Base-by-base conservation (phyloP, 2,329 filamentous ascomycete species). In the Fusarium algeriense region DNA sequence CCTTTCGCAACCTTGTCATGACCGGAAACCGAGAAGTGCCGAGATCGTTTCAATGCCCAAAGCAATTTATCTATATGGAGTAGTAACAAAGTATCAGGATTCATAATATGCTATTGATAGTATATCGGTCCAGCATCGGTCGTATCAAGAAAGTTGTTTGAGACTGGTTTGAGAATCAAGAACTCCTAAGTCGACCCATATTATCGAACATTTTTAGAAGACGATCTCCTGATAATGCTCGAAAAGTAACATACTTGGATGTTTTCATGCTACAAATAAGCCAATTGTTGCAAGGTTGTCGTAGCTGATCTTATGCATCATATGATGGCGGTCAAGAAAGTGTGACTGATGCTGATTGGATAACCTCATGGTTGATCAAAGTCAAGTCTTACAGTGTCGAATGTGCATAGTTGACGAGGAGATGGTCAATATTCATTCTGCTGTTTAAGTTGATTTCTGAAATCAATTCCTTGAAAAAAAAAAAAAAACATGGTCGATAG, bases 261-360 rank as follows among this genome's bases (percentile, higher is more conserved):
- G 9, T 7, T 17, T 14, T 35, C 17, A 48, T 56, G 23, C 30
- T 23, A 34, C 6, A 12, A 6, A 23, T 19, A 28, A 48, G 20
- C 20, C 20, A 56, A n/a, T 56, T 26, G 20, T 35, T 34, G 30
- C 41, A 56, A 48, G 20, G 19, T 17, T 56, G 40, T 6, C 45
- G 35, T 48, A 48, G 53, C 35, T 40, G 46, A 35, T 32, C 43
- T 59, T 59, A 43, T 43, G 56, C 37, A 54, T 59, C 30, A 54
- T 54, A 35, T 34, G 48, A 59, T 54, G 48, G 35, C 35, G 49
- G 56, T 55, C 28, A 41, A 41, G 56, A 59, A 52, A 26, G 50
- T 34, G 46, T 59, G 37, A 55, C 37, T 30, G 30, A 54, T 54
- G 46, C 20, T 55, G 56, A 54, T 59, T 59, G 56, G 56, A 15